Conservation (phyloP, 495 filamentous ascomycete species). For the Penicillium pulvis region DNA sequence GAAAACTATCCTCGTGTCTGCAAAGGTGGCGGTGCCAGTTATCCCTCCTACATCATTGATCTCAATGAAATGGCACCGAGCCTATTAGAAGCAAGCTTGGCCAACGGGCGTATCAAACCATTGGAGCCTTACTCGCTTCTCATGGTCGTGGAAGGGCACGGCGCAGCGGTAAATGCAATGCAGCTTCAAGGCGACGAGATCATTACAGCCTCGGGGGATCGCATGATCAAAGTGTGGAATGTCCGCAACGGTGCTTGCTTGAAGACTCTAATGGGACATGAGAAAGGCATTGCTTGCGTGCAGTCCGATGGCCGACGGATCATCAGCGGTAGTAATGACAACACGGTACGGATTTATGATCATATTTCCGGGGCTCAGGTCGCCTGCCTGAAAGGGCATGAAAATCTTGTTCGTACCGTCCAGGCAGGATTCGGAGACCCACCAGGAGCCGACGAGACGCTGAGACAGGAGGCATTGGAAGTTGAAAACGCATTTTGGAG, state of each 20-base stretch:
- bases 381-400: slow-evolving; percentile 78
- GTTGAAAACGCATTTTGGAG: slow-evolving; percentile 71
- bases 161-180: slow-evolving; percentile 93
- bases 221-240: slow-evolving; percentile 91
- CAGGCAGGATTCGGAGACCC: slow-evolving; percentile 91
- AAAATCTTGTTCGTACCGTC: slow-evolving; percentile 85
- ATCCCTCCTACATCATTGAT: slow-evolving; percentile 58
- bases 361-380: slow-evolving; percentile 80
- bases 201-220: slow-evolving; percentile 92
- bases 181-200: slow-evolving; percentile 85
- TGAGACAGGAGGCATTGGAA: slow-evolving; percentile 69
- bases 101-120: slow-evolving; percentile 38
- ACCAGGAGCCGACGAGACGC: slow-evolving; percentile 73
- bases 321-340: slow-evolving; percentile 92
- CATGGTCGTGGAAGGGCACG: slow-evolving; percentile 76
- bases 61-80: slow-evolving; percentile 50
- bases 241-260: slow-evolving; percentile 74
- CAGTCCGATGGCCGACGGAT: slow-evolving; percentile 97
- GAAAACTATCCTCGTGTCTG: slow-evolving; percentile 61
- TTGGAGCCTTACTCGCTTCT: slow-evolving; percentile 70
- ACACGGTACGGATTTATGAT: slow-evolving; percentile 93
- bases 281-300: slow-evolving; percentile 96
- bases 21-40: slow-evolving; percentile 39
- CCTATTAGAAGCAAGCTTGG: slow-evolving; percentile 42
- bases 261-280: slow-evolving; percentile 80